Base-by-base conservation (phyloP, 108 stramenopile species). In the Stephanodiscus triporus region DNA sequence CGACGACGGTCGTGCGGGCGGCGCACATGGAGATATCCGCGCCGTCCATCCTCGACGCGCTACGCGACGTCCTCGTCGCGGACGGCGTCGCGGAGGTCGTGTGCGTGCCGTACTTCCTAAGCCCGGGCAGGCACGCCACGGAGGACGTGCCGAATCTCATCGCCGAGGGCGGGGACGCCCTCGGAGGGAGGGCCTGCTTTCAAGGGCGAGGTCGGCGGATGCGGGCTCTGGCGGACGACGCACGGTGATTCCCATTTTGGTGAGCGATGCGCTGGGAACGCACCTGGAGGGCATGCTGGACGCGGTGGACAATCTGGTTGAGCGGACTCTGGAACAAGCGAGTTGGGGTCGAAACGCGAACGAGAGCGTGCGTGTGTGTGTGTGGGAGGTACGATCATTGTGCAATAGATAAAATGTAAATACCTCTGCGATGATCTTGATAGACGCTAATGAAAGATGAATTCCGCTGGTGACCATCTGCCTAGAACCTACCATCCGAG, bases 21-120 rank as follows among this genome's bases (percentile, higher is more conserved):
- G 92, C 96, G 2, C 97, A 97, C 66, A 97, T 97, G 97, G 97
- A 97, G 72, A 84, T 97, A 68, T 92, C 93, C 4, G 48, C 70
- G 17, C 97, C 97, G 23, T 88, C 79, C 51, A 95, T 97, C 62
- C 78, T 84, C 17, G 75, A 91, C 42, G 86, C 86, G 13, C 38
- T 97, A 27, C 27, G 84, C 58, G 42, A 78, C 16, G n/a, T 81
- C 8, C 34, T 81, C 7, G 42, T n/a, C 11, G 20, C 20, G 19
- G 75, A 78, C 9, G 30, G 29, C 9, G 68, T 51, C 2, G 81
- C 84, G 47, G 78, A 90, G 77, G 87, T 94, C 36, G 60, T 97
- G 19, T 94, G 93, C 53, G 96, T 96, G 73, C 97, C 97, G 6
- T 97, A 88, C 72, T 97, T 97, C 75, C 68, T 97, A 8, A 87